Base-by-base conservation (phyloP, 2,329 filamentous ascomycete species). In the Cladosporium colombiae region DNA sequence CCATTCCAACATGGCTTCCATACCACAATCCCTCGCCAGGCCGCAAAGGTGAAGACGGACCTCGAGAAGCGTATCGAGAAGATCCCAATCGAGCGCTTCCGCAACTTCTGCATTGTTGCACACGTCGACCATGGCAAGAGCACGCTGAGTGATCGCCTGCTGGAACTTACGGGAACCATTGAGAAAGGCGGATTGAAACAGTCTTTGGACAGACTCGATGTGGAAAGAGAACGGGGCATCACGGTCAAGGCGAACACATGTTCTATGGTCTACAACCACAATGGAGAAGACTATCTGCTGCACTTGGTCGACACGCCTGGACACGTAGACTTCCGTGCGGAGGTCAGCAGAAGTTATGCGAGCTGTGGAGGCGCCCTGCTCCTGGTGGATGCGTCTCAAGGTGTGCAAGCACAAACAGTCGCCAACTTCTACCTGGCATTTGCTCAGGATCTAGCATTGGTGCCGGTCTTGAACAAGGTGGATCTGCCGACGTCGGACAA, bases 121-220 rank as follows among this genome's bases (percentile, higher is more conserved):
- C 95, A 99, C 78, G 96, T 99, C 76, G 95, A 99, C 78, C 95
- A 99, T 88, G 95, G 95, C 74, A 99, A 99, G 80, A 96, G 91
- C 76, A 99, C 95, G 5, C 88, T 99, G 62, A 94, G 90, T 71
- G 95, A 99, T 75, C 90, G 95, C 2, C 82, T 99, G 63, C 86
- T 99, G 68, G 95, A 99, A 83, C 84, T 96, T 69, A 99, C 95
- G 0, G 94, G 95, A 23, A 98, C 94, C 7, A 98, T 99, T 69
- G 82, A 91, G 72, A 86, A 91, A 0, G 93, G 92, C 66, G 85
- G 85, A 59, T 97, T 97, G 78, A 96, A 97, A 81, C 95, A 99
- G 83, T 92, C 98, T 68, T 83, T 99, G 69, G 95, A 99, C 80
- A 97, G 97, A 78, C 86, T 99, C 40, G 95, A 99, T 77, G 95